phyloP scores from a whole-genome alignment of 1,284 basidiomycete species.

The Omphalotus olearius region DNA sequence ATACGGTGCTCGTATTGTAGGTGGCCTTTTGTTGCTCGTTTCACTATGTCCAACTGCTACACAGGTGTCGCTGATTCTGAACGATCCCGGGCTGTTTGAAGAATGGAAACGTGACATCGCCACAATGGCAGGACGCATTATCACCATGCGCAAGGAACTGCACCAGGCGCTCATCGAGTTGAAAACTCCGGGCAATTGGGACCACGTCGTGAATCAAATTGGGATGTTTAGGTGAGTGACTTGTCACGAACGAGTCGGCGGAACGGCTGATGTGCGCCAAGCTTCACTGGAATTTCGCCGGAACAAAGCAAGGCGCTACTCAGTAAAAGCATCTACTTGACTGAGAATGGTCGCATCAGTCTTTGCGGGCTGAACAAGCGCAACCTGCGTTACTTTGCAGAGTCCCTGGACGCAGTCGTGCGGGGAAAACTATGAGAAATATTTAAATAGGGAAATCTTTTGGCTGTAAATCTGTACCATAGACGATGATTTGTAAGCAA shows the following conservation, averaged over 20 bases:
- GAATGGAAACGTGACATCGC: slow-evolving; percentile 90
- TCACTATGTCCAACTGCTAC: not conserved
- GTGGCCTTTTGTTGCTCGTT: slow-evolving; percentile 19
- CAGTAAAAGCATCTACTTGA: slow-evolving; percentile 83
- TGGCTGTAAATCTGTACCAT: slow-evolving; percentile 27
- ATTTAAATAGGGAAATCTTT: too few relatives aligned
- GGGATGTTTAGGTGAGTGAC: slow-evolving; percentile 83
- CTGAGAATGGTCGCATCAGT: slow-evolving; percentile 81
- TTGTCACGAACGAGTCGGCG: not conserved
- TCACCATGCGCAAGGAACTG: slow-evolving; percentile 84
- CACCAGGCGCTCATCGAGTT: slow-evolving; percentile 76
- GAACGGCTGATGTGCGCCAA: slow-evolving; percentile 25
- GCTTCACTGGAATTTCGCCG: slow-evolving; percentile 75
- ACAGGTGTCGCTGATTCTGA: slow-evolving; percentile 78
- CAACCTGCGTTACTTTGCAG: slow-evolving; percentile 79
- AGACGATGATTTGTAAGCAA: slow-evolving; percentile 12
- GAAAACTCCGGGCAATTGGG: slow-evolving; percentile 91
- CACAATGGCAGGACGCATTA: slow-evolving; percentile 91
- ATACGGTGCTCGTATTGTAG: slow-evolving; percentile 84
- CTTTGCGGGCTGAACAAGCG: slow-evolving; percentile 79
- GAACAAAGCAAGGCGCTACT: slow-evolving; percentile 71
- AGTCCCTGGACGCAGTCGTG: slow-evolving; percentile 69
- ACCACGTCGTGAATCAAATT: slow-evolving; percentile 87
- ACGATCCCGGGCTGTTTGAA: slow-evolving; percentile 65
- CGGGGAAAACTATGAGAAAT: slow-evolving; percentile 30